phyloP scores from a whole-genome alignment of 495 filamentous ascomycete genomes.

The Penicillium silybi region DNA sequence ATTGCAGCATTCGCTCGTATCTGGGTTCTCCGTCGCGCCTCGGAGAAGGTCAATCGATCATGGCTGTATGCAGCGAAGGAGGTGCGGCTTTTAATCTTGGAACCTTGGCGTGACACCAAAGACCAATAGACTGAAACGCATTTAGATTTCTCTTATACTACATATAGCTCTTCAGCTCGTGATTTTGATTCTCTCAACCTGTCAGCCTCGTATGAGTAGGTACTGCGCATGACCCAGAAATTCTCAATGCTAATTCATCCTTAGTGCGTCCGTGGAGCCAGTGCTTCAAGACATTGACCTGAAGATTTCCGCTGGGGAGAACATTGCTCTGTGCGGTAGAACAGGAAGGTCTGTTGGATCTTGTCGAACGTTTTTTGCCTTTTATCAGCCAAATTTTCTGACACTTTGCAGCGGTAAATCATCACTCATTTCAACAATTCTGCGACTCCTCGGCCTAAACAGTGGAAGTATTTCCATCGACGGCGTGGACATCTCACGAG shows the following conservation, averaged over 20 bases:
- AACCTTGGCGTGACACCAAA: not conserved
- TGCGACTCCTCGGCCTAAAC: slow-evolving; percentile 34
- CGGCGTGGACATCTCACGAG: slow-evolving; percentile 35
- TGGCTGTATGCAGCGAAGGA: slow-evolving; percentile 19
- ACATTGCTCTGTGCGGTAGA: slow-evolving; percentile 43
- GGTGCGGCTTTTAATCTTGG: not conserved
- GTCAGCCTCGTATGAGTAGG: slow-evolving; percentile 27
- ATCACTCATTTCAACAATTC: slow-evolving; percentile 38
- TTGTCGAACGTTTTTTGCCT: too few species aligned
- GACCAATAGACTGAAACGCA: not conserved
- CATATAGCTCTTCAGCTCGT: slow-evolving; percentile 15
- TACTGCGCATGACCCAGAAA: not conserved
- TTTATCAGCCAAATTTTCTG: not conserved
- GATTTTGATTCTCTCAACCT: slow-evolving; percentile 13
- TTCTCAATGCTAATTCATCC: not conserved
- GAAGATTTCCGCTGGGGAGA: slow-evolving; percentile 28
- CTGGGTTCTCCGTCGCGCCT: slow-evolving; percentile 4
- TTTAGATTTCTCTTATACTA: slow-evolving; percentile 8
- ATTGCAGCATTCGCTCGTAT: slow-evolving; percentile 2
- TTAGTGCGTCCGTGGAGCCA: slow-evolving; percentile 14
- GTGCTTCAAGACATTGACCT: slow-evolving; percentile 14
- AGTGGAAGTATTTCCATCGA: slow-evolving; percentile 43
- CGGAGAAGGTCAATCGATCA: slow-evolving; percentile 23
- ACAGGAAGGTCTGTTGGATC: slow-evolving; percentile 33
- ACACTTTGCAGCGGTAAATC: slow-evolving; percentile 32